Evolutionary conservation across 768 basidiomycete genomes (phyloP).

Genomic region (Coprinellus micaceus): DNA sequence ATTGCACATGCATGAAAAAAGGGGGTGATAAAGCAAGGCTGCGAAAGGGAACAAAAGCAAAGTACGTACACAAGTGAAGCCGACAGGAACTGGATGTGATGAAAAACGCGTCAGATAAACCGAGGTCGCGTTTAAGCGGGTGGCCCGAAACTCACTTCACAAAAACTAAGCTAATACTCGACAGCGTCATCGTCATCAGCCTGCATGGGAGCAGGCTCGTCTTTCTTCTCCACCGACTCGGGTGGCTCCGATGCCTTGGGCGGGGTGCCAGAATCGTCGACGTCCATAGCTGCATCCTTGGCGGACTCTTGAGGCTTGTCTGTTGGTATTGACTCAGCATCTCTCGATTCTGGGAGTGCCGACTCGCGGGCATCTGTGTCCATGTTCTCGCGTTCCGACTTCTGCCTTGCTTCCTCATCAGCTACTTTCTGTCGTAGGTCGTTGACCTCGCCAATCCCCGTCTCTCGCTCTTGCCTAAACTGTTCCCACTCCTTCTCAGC

Average conservation of each 20-base stretch:
- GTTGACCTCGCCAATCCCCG: slow-evolving; percentile 59
- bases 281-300: slow-evolving; percentile 28
- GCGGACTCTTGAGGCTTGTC: background rate
- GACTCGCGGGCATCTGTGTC: slow-evolving; percentile 28
- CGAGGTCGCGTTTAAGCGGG: background rate
- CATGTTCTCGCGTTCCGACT: slow-evolving; percentile 38
- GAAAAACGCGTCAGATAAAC: background rate
- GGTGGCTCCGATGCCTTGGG: slow-evolving; percentile 28
- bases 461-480: slow-evolving; percentile 58
- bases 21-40: slow-evolving; percentile 15
- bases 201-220: slow-evolving; percentile 49
- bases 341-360: slow-evolving; percentile 13
- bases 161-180: slow-evolving; percentile 54
- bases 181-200: slow-evolving; percentile 80
- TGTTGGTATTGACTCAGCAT: background rate
- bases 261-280: slow-evolving; percentile 29
- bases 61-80: slow-evolving; percentile 27
- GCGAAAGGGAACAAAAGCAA: slow-evolving; percentile 18
- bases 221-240: slow-evolving; percentile 46
- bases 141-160: slow-evolving; percentile 7
- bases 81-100: background rate
- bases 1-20: slow-evolving; percentile 15
- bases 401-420: slow-evolving; percentile 58
- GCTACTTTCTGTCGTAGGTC: slow-evolving; percentile 60
- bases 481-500: slow-evolving; percentile 64